These are phyloP conservation scores for Triticum urartu DNA, from an alignment of 176 grass and related monocot genomes.

Conservation along the genomic window DNA sequence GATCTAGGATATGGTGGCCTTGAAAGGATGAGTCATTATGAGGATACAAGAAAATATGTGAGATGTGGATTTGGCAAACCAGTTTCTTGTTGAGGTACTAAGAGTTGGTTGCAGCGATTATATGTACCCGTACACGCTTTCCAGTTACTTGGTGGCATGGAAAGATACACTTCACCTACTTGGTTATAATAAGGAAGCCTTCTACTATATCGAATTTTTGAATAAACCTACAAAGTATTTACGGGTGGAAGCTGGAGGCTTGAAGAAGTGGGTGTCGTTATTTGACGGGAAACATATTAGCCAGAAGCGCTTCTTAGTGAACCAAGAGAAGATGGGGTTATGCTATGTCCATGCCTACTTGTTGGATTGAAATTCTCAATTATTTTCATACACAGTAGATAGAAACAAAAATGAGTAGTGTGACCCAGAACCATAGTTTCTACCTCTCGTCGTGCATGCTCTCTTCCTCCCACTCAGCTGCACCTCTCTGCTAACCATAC, in stretches of 20 bases:
- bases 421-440: no score
- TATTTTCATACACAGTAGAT: no score
- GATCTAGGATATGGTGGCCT: neutral
- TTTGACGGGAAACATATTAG: neutral
- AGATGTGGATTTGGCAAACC: neutral
- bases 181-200: neutral
- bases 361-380: no score
- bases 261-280: neutral
- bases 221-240: neutral
- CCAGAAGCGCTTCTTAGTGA: neutral
- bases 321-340: neutral
- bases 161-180: no score
- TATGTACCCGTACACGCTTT: no score
- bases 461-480: no score
- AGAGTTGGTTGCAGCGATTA: no score
- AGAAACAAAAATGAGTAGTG: no score
- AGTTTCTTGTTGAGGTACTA: neutral
- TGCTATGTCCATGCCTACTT: no score
- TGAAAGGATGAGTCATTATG: neutral
- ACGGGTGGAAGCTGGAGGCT: neutral
- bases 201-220: neutral
- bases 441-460: no score
- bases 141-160: no score
- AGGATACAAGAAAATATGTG: neutral
- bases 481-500: no score